Conservation (phyloP, 2,329 filamentous ascomycete species). For the Colletotrichum graminicola region DNA sequence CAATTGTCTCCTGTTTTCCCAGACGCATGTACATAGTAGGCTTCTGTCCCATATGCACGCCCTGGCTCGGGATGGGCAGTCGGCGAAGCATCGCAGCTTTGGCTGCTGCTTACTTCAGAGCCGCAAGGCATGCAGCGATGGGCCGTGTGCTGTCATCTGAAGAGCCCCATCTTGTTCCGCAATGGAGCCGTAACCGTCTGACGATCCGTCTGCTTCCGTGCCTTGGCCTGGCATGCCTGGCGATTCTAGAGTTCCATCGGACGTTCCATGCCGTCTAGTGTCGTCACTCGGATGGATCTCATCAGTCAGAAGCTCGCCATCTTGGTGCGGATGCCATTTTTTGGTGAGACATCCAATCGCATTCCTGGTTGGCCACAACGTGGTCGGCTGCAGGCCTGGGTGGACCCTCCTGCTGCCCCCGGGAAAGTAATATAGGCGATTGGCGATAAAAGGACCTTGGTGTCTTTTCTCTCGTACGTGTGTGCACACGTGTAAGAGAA, state of each 20-base stretch:
- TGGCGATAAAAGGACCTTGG: slow-evolving; percentile 9
- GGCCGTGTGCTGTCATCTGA: slow-evolving; percentile 13
- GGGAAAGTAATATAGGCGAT: slow-evolving; percentile 10
- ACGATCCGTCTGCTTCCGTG: slow-evolving; percentile 41
- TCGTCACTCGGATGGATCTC: slow-evolving; percentile 37
- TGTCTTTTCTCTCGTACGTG: slow-evolving; percentile 3
- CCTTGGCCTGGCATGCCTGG: slow-evolving; percentile 32
- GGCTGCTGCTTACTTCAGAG: slow-evolving; percentile 23
- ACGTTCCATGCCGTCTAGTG: slow-evolving; percentile 36
- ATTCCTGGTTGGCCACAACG: slow-evolving; percentile 23
- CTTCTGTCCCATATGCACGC: slow-evolving; percentile 14
- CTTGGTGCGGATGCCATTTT: slow-evolving; percentile 25
- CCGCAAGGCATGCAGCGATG: slow-evolving; percentile 14
- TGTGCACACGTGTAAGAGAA: background rate
- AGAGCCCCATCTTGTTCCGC: slow-evolving; percentile 39
- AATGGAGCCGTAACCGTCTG: slow-evolving; percentile 27
- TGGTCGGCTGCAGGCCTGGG: slow-evolving; percentile 19
- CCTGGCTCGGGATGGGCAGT: slow-evolving; percentile 15
- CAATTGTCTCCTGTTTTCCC: slow-evolving; percentile 28
- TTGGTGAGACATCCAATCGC: slow-evolving; percentile 27
- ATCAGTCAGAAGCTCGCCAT: slow-evolving; percentile 42
- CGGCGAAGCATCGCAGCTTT: slow-evolving; percentile 20
- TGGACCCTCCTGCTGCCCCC: slow-evolving; percentile 18
- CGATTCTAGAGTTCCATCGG: slow-evolving; percentile 34
- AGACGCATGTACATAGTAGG: slow-evolving; percentile 13